Conservation (phyloP, 2,329 filamentous ascomycete genomes). For the Pseudocercospora cruenta region DNA sequence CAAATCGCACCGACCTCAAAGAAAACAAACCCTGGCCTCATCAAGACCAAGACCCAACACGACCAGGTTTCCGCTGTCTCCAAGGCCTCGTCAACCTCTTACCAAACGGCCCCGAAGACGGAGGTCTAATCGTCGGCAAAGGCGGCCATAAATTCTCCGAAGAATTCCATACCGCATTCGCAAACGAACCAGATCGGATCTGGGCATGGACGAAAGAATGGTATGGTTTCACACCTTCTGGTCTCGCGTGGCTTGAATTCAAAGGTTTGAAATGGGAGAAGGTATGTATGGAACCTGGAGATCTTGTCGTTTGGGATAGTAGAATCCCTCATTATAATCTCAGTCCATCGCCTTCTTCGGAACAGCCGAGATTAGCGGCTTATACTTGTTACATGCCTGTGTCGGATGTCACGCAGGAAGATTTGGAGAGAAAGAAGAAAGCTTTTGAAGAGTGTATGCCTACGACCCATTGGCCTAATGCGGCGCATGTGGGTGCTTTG, state of each 20-base stretch:
- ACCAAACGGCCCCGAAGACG: slow-evolving; percentile 43
- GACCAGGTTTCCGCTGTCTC: slow-evolving; percentile 54
- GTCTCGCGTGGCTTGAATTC: slow-evolving; percentile 36
- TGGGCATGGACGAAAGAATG: slow-evolving; percentile 40
- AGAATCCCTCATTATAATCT: slow-evolving; percentile 40
- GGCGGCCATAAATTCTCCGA: slow-evolving; percentile 39
- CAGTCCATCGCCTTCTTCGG: slow-evolving; percentile 29
- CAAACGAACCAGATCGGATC: slow-evolving; percentile 32
- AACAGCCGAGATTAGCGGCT: slow-evolving; percentile 36
- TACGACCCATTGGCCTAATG: slow-evolving; percentile 44
- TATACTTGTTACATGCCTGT: slow-evolving; percentile 46
- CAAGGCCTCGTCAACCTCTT: slow-evolving; percentile 56
- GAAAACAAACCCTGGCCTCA: slow-evolving; percentile 52
- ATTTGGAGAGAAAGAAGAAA: slow-evolving; percentile 40
- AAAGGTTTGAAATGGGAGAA: slow-evolving; percentile 33
- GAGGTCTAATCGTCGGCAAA: slow-evolving; percentile 43
- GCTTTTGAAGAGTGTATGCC: slow-evolving; percentile 38
- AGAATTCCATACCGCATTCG: slow-evolving; percentile 39
- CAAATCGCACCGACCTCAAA: slow-evolving; percentile 41
- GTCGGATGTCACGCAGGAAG: slow-evolving; percentile 40
- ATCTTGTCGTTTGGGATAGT: slow-evolving; percentile 34
- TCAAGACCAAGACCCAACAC: slow-evolving; percentile 51
- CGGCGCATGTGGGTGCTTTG: slow-evolving; percentile 35
- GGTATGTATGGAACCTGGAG: slow-evolving; percentile 33
- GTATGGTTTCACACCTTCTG: slow-evolving; percentile 40